Conservation (phyloP, 2,329 filamentous ascomycete species). For the Torrubiella hemipterigena region DNA sequence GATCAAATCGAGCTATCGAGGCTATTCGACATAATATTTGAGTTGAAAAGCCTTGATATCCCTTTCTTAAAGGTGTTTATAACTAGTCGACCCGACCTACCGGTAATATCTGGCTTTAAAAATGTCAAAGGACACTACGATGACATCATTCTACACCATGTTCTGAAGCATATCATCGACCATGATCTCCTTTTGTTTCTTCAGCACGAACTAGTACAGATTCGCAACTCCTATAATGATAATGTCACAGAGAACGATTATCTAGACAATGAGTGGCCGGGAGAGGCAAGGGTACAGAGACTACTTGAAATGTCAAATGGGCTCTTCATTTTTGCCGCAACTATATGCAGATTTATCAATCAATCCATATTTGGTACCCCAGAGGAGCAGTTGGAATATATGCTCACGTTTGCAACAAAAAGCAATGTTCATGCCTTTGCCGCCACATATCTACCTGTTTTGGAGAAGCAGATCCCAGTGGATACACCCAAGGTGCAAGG, state of each 20-base stretch:
- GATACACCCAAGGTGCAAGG: background rate
- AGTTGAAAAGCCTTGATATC: background rate
- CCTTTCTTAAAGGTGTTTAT: background rate
- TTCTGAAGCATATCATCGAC: background rate
- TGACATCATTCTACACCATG: background rate
- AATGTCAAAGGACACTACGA: background rate
- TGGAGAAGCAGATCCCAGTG: background rate
- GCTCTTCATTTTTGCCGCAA: background rate
- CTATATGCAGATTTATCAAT: background rate
- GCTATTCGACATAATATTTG: background rate
- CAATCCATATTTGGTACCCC: background rate
- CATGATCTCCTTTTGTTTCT: background rate
- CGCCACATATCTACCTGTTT: background rate
- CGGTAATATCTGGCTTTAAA: background rate
- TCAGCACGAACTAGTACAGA: background rate
- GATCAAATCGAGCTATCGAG: background rate
- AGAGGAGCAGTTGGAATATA: background rate
- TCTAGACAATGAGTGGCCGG: background rate
- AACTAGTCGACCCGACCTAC: background rate
- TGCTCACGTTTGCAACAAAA: too few species aligned
- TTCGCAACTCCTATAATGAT: background rate
- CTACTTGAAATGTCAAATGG: background rate
- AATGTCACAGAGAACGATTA: background rate
- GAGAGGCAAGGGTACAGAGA: background rate
- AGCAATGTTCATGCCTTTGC: background rate